Base-by-base conservation (phyloP, 2,329 filamentous ascomycete species). In the Penicillium decumbens region DNA sequence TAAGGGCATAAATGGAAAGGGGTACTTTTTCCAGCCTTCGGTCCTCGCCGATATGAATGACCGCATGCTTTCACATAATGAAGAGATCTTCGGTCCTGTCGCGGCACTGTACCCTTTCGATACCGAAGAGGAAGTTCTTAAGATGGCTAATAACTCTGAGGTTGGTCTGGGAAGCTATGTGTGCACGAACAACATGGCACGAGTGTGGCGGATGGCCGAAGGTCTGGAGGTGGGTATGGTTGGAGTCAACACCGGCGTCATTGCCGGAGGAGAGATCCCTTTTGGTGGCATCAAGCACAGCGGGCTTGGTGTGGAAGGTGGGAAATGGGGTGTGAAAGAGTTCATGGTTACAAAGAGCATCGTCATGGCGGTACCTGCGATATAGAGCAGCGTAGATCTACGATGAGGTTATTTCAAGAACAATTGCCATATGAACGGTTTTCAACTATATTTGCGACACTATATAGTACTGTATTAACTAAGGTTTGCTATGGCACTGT, bases 81-180 rank as follows among this genome's bases (percentile, higher is more conserved):
- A 96, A 70, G 92, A 97, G 75, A 96, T 89, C 0, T 97, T 97
- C 66, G 92, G 92, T 0, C 92, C 92, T 1, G 84, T 96, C 0
- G 91, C 90, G 0, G 90, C 87, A 0, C 70, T 96, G 6, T 95
- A 95, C 74, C 80, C 82, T 33, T 97, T 96, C 65, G 79, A 86
- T 27, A 89, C 84, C 0, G 91, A 96, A 71, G 83, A 85, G 23
- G 90, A 96, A 62, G 92, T 95, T 1, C 81, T 95, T 24, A 75
- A 78, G 56, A 72, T 89, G 54, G 91, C 92, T 2, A 97, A 97
- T 69, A 71, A 75, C 32, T 77, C 86, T 1, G 83, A 90, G 33
- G 89, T 95, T 35, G 92, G 92, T 0, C 77, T 97, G 39, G 92
- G 90, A 0, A 89, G 88, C 0, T 96, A 96, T 73, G 91, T 97